Evolutionary conservation across 202 grass and related monocot genomes (phyloP).

Genomic region (Schoenoplectus triqueter): DNA sequence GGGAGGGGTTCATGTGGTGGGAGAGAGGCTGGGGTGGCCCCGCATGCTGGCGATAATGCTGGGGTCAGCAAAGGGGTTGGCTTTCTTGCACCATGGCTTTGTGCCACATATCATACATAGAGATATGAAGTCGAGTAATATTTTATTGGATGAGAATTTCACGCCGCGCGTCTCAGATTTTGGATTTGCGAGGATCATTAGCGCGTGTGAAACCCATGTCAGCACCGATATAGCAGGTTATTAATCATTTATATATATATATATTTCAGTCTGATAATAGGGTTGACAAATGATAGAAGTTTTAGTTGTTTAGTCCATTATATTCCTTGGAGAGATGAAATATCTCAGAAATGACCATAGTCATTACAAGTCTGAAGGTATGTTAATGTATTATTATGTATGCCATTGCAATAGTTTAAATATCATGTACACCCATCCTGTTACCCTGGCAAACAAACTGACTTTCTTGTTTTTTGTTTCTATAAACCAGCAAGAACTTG

Average conservation of each 20-base stretch:
- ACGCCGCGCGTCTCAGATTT: constrained; percentile 96
- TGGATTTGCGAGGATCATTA: constrained; percentile 95
- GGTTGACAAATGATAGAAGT: neutral
- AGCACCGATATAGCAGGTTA: constrained; percentile 74
- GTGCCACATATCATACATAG: constrained; percentile 97
- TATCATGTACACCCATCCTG: constrained; percentile 5
- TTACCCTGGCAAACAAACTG: neutral
- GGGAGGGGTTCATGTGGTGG: constrained; percentile 60
- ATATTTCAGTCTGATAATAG: neutral
- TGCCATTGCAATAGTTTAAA: neutral
- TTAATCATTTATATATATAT: neutral
- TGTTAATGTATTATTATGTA: neutral
- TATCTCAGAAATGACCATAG: neutral
- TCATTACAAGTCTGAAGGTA: neutral
- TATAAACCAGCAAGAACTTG: neutral
- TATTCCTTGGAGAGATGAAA: neutral
- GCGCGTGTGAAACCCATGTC: constrained; percentile 92
- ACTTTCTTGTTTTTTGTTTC: neutral
- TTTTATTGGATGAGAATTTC: constrained; percentile 73
- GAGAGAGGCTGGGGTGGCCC: constrained; percentile 77
- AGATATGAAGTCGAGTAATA: constrained; percentile 98
- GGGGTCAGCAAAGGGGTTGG: constrained; percentile 78
- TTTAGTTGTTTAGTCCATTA: neutral
- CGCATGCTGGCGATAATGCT: constrained; percentile 86
- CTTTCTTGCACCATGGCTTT: constrained; percentile 93